A percentile compares a stretch with the other conserved stretches of the same genome.
Conservation (phyloP, 176 grass and related monocot genomes). For the Typha latifolia region DNA sequence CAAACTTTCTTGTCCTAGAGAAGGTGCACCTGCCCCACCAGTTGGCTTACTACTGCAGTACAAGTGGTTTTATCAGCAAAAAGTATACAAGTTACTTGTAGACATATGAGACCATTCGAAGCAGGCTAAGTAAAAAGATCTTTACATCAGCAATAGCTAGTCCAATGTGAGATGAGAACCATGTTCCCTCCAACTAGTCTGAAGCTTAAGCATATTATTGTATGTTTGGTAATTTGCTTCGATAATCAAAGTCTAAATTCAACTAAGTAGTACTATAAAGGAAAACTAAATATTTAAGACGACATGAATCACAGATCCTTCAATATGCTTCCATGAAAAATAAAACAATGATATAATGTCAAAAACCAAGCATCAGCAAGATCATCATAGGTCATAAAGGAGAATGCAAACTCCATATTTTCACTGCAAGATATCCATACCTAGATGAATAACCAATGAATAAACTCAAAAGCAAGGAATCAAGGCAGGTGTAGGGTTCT, state of each 20-base stretch:
- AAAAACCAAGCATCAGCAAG: no score
- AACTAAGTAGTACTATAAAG: background rate
- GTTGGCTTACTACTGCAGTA: constrained; percentile 91
- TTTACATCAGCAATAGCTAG: background rate
- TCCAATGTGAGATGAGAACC: background rate
- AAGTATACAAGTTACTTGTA: background rate
- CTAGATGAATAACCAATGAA: no score
- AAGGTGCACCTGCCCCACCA: constrained; percentile 39
- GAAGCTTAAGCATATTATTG: background rate
- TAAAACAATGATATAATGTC: background rate
- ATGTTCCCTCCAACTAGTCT: background rate
- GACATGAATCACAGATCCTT: background rate
- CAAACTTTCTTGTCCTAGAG: constrained; percentile 49
- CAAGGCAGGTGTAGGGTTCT: no score
- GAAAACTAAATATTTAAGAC: background rate
- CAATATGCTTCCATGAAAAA: background rate
- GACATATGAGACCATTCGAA: background rate
- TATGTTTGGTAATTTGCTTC: background rate
- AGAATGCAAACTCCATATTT: no score
- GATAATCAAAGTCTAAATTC: background rate
- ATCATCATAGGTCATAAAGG: no score
- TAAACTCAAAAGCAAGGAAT: no score
- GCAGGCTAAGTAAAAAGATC: background rate
- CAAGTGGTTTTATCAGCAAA: constrained; percentile 18
- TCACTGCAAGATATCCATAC: no score